phyloP scores from a whole-genome alignment of 352 stramenopile species.

The Globisporangium takayamanum region DNA sequence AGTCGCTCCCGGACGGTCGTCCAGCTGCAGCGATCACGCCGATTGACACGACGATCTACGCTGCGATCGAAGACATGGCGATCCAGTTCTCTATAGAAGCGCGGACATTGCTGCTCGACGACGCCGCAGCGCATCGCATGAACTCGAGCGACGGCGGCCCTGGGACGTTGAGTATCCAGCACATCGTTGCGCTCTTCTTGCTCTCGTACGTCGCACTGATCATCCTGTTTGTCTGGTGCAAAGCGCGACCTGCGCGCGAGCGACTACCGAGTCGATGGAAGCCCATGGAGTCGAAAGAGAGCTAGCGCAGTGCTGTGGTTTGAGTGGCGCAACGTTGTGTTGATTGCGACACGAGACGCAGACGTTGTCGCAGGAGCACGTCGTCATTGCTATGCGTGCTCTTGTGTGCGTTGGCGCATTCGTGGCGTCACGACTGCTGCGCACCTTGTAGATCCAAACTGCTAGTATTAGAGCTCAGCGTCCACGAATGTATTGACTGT shows the following conservation, averaged over 20 bases:
- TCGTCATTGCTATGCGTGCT: too few relatives aligned
- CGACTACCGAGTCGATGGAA: conserved; percentile 77
- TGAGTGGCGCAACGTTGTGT: neutral
- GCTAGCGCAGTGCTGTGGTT: conserved; percentile 14
- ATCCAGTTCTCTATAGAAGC: conserved; percentile 80
- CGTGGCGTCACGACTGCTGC: too few relatives aligned
- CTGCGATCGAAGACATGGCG: conserved; percentile 61
- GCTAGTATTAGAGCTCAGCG: too few relatives aligned
- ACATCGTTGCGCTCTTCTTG: conserved; percentile 64
- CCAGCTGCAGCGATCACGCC: conserved; percentile 65
- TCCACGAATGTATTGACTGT: too few relatives aligned
- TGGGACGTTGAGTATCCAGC: conserved; percentile 33
- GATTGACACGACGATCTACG: conserved; percentile 69
- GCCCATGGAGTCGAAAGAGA: conserved; percentile 67
- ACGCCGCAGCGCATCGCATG: conserved; percentile 17
- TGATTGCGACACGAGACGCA: too few relatives aligned
- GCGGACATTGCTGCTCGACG: conserved; percentile 42
- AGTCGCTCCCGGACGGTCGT: conserved; percentile 50
- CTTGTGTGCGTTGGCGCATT: too few relatives aligned
- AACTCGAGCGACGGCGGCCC: conserved; percentile 27
- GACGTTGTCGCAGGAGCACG: too few relatives aligned
- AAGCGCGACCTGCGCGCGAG: conserved; percentile 56
- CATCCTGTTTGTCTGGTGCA: conserved; percentile 75
- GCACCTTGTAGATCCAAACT: too few relatives aligned
- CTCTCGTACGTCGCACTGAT: conserved; percentile 59